Conservation (phyloP, 2,329 filamentous ascomycete genomes). For the Fusarium xylarioides region DNA sequence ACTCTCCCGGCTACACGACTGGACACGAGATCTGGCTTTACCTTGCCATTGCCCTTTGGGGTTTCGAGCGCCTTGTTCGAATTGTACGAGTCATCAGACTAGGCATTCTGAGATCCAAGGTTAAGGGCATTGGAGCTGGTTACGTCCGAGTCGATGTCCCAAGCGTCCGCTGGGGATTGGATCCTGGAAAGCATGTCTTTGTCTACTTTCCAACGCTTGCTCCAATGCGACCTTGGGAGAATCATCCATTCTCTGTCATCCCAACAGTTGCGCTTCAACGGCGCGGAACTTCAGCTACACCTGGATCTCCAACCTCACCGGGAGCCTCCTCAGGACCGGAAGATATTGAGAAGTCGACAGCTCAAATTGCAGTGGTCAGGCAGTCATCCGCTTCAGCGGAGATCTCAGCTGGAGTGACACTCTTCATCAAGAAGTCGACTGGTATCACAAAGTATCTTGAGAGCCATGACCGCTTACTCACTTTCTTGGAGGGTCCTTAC, state of each 20-base stretch:
- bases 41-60: constrained; percentile 44
- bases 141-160: not conserved
- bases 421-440: constrained; percentile 4
- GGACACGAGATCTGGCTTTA: constrained; percentile 53
- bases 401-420: not conserved
- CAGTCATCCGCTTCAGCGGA: not conserved
- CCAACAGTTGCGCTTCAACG: constrained; percentile 1
- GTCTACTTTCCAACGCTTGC: constrained; percentile 15
- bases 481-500: not conserved
- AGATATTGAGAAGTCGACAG: not conserved
- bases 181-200: constrained; percentile 10
- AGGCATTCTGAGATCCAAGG: constrained; percentile 32
- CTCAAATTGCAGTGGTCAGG: not conserved
- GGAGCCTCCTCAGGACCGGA: not conserved
- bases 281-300: not conserved
- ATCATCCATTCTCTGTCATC: constrained; percentile 12
- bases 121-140: constrained; percentile 8
- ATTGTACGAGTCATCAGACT: constrained; percentile 30
- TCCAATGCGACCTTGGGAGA: constrained; percentile 4
- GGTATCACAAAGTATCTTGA: constrained; percentile 6
- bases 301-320: not conserved
- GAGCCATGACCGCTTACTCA: constrained; percentile 8
- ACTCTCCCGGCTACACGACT: constrained; percentile 43
- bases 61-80: constrained; percentile 43
- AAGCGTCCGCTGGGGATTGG: not conserved